These are phyloP conservation scores for Colletotrichum endophyticum DNA, from an alignment of 2,329 filamentous ascomycete genomes.

Conservation along the genomic window DNA sequence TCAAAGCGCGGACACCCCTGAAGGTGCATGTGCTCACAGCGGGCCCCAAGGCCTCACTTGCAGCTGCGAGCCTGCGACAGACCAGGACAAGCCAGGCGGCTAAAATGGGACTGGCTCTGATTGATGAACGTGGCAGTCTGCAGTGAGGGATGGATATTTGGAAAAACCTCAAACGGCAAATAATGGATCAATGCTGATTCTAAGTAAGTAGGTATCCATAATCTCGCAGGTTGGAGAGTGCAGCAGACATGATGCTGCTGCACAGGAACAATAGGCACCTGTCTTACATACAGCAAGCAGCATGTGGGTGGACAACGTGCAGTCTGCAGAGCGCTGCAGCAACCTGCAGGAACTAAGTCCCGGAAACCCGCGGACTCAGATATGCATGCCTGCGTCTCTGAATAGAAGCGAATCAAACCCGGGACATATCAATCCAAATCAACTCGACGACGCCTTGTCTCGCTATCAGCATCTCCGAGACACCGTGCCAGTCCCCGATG, in stretches of 20 bases:
- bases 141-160: background rate
- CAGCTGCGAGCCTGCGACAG: background rate
- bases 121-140: background rate
- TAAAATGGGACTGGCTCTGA: background rate
- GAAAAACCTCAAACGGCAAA: background rate
- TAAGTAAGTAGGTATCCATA: background rate
- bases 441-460: background rate
- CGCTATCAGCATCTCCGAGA: background rate
- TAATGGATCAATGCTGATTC: background rate
- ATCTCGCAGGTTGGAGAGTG: background rate
- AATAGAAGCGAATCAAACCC: background rate
- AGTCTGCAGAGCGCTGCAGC: background rate
- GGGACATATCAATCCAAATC: background rate
- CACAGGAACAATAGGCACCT: background rate
- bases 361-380: background rate
- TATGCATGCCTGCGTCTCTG: background rate
- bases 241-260: background rate
- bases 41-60: background rate
- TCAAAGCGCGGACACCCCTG: background rate
- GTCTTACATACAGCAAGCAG: background rate
- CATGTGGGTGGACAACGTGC: background rate
- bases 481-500: background rate
- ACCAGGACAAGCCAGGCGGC: constrained; percentile 5
- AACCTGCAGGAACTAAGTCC: background rate
- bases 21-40: background rate